Evolutionary conservation across 257 asterid species (phyloP).

Genomic region (Solanum infundibuliforme): DNA sequence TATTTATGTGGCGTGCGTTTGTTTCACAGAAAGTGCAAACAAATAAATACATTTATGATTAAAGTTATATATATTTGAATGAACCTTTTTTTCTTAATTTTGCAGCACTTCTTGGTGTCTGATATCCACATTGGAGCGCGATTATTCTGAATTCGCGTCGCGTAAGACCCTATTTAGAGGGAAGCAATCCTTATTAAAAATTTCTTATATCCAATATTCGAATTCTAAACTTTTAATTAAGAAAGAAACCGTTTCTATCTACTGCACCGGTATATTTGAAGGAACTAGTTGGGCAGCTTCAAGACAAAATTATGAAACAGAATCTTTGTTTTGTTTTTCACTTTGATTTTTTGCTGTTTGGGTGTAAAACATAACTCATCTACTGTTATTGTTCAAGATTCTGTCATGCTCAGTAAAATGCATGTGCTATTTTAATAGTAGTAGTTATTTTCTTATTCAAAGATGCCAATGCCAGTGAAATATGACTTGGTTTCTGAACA

Average conservation of each 20-base stretch:
- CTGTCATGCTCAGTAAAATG: neutral
- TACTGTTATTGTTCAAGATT: neutral
- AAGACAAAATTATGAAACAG: conserved; percentile 30
- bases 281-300: neutral
- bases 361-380: neutral
- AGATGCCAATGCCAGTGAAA: neutral
- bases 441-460: neutral
- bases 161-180: neutral
- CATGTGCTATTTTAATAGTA: neutral
- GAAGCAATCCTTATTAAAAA: no score
- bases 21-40: neutral
- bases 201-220: no score
- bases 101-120: fast-evolving
- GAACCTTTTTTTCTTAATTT: no score
- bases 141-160: fast-evolving
- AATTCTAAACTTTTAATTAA: no score
- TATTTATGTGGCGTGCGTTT: neutral
- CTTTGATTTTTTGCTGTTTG: conserved; percentile 12
- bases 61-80: neutral
- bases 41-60: neutral
- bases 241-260: neutral
- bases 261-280: neutral
- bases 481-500: neutral
- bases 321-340: conserved; percentile 37
- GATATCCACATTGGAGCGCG: fast-evolving